These are phyloP conservation scores for Aspergillus steynii DNA, from an alignment of 495 filamentous ascomycete genomes.

Conservation along the genomic window DNA sequence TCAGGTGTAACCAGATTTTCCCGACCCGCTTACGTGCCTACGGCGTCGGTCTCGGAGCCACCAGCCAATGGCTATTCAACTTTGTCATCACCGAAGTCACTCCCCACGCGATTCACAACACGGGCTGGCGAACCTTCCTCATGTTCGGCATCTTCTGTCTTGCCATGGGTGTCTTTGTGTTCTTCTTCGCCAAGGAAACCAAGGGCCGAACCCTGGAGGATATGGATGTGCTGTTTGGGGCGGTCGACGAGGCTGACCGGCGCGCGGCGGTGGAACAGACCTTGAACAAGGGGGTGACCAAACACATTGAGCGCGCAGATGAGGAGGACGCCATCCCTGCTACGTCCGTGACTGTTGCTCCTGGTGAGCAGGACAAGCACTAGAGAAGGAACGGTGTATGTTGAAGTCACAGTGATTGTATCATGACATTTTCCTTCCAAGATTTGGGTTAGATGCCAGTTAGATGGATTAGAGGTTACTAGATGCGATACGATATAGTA, in stretches of 20 bases:
- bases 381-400: slow-evolving; percentile 4
- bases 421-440: neutral
- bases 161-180: slow-evolving; percentile 33
- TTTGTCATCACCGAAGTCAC: slow-evolving; percentile 45
- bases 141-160: slow-evolving; percentile 56
- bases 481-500: neutral
- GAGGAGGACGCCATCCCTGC: slow-evolving; percentile 4
- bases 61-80: slow-evolving; percentile 50
- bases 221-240: slow-evolving; percentile 50
- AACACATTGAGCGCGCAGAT: slow-evolving; percentile 30
- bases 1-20: slow-evolving; percentile 60
- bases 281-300: slow-evolving; percentile 34
- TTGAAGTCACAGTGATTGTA: slow-evolving; percentile 1
- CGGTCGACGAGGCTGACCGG: slow-evolving; percentile 36
- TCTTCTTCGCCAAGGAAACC: slow-evolving; percentile 63
- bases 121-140: slow-evolving; percentile 55
- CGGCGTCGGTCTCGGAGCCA: slow-evolving; percentile 68
- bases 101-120: slow-evolving; percentile 42
- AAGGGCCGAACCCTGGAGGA: slow-evolving; percentile 52
- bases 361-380: slow-evolving; percentile 8
- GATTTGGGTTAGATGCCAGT: neutral
- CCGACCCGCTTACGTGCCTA: slow-evolving; percentile 68
- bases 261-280: slow-evolving; percentile 43
- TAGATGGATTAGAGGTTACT: neutral
- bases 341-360: neutral